These are phyloP conservation scores for Fagopyrum esculentum DNA, from an alignment of 148 eudicot genomes.

Conservation along the genomic window DNA sequence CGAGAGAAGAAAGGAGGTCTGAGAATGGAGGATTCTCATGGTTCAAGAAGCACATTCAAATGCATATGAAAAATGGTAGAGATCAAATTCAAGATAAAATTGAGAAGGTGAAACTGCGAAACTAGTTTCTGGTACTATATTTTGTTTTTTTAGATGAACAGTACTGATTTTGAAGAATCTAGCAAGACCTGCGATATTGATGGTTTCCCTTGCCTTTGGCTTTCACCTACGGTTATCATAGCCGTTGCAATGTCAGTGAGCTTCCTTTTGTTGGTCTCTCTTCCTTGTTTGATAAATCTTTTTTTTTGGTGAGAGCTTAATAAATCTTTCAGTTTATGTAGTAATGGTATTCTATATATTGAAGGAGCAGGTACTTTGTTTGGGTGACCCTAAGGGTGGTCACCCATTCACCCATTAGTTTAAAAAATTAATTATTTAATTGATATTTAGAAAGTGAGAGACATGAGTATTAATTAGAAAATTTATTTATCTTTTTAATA, in stretches of 20 bases:
- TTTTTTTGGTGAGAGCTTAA: too few species aligned
- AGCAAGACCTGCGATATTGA: not conserved
- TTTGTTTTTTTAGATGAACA: too few species aligned
- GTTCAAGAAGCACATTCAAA: conserved; percentile 3
- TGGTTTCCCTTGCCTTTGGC: not conserved
- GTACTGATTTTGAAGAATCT: not conserved
- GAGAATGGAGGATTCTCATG: conserved; percentile 2
- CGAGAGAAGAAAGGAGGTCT: not conserved
- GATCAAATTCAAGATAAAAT: conserved; percentile 3
- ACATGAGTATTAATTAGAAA: too few species aligned
- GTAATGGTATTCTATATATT: not conserved
- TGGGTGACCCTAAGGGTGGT: too few species aligned
- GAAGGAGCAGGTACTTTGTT: not conserved
- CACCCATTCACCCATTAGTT: too few species aligned
- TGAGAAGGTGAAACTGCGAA: not conserved
- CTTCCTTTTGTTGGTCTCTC: not conserved
- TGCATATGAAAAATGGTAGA: not conserved
- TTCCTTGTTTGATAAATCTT: not conserved
- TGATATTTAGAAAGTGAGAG: too few species aligned
- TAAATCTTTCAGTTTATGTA: not conserved
- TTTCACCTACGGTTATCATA: not conserved
- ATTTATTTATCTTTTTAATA: too few species aligned
- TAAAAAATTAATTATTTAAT: too few species aligned
- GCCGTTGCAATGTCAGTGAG: conserved; percentile 5
- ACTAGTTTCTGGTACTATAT: not conserved